A percentile compares a stretch with the other conserved stretches of the same genome.
phyloP scores from a whole-genome alignment of 306 rosid species.

The Albizia julibrissin region DNA sequence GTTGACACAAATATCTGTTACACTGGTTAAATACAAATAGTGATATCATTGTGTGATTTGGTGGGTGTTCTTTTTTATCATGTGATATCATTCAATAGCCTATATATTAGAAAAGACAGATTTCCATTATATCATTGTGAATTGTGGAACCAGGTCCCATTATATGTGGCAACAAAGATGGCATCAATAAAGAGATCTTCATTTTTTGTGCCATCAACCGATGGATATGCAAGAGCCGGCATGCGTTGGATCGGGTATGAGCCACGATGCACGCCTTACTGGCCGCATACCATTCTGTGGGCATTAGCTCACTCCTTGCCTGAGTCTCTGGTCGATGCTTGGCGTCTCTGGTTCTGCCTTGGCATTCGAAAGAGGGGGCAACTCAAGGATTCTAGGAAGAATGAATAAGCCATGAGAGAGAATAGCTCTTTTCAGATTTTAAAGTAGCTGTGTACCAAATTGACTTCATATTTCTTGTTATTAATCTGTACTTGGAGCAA shows the following conservation, averaged over 20 bases:
- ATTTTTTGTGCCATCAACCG: slow-evolving; percentile 85
- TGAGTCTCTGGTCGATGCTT: slow-evolving; percentile 59
- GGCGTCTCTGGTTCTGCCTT: slow-evolving; percentile 78
- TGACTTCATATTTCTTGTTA: slow-evolving; percentile 20
- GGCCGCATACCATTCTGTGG: slow-evolving; percentile 93
- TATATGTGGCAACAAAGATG: slow-evolving; percentile 98
- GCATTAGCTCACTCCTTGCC: slow-evolving; percentile 64
- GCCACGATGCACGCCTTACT: slow-evolving; percentile 94
- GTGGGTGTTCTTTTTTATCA: neutral
- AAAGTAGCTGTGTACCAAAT: neutral
- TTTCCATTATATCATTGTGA: neutral
- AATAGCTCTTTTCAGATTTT: neutral
- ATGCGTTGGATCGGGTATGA: slow-evolving; percentile 83
- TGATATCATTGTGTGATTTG: slow-evolving; percentile 20
- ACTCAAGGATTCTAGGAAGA: slow-evolving; percentile 68
- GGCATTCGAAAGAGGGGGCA: slow-evolving; percentile 84
- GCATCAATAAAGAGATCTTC: slow-evolving; percentile 90
- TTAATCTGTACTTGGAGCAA: slow-evolving; percentile 15
- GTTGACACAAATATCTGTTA: neutral
- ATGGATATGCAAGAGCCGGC: slow-evolving; percentile 78
- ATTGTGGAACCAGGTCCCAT: slow-evolving; percentile 67
- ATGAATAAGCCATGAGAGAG: slow-evolving; percentile 41
- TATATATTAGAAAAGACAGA: neutral
- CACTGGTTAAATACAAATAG: neutral
- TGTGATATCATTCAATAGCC: neutral